A percentile compares a stretch with the other conserved stretches of the same genome.
Evolutionary conservation across 371 early-diverging fungal species (phyloP).

Genomic region (Ordospora colligata): DNA sequence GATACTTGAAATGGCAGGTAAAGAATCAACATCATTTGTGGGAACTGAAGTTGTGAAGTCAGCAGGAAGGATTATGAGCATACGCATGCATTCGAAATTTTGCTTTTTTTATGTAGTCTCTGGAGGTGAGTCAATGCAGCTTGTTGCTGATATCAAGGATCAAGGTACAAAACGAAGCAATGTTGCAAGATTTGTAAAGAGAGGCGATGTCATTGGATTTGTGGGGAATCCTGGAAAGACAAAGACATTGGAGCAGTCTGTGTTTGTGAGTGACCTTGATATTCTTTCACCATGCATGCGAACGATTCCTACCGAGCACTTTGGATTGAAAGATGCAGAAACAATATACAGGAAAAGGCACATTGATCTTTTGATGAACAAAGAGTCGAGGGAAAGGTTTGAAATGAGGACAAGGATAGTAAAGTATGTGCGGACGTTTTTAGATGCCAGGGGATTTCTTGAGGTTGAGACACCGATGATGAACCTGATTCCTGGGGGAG

Average conservation of each 20-base stretch:
- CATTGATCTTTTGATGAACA: constrained; percentile 95
- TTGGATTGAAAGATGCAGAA: constrained; percentile 84
- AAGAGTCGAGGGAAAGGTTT: constrained; percentile 80
- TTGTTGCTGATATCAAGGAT: constrained; percentile 29
- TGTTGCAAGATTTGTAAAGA: constrained; percentile 63
- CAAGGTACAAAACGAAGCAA: background rate
- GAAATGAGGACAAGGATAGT: constrained; percentile 78
- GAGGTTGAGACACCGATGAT: constrained; percentile 99
- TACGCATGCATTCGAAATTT: constrained; percentile 36
- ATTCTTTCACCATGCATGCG: constrained; percentile 87
- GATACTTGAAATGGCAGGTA: background rate
- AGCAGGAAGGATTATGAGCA: constrained; percentile 49
- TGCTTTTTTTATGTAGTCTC: constrained; percentile 35
- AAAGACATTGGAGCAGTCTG: constrained; percentile 86
- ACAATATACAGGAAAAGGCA: constrained; percentile 91
- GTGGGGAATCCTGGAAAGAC: constrained; percentile 79
- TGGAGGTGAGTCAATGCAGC: constrained; percentile 27
- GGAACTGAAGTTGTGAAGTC: constrained; percentile 27
- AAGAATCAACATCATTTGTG: background rate
- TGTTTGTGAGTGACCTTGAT: constrained; percentile 74
- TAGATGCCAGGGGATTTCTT: constrained; percentile 82
- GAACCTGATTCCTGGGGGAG: constrained; percentile 96
- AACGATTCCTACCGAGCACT: constrained; percentile 86
- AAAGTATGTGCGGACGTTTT: constrained; percentile 79
- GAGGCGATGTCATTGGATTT: constrained; percentile 97